Evolutionary conservation across 768 basidiomycete species (phyloP), one percentile per base, ranked within the genome.

Genomic region (Pisolithus marmoratus): DNA sequence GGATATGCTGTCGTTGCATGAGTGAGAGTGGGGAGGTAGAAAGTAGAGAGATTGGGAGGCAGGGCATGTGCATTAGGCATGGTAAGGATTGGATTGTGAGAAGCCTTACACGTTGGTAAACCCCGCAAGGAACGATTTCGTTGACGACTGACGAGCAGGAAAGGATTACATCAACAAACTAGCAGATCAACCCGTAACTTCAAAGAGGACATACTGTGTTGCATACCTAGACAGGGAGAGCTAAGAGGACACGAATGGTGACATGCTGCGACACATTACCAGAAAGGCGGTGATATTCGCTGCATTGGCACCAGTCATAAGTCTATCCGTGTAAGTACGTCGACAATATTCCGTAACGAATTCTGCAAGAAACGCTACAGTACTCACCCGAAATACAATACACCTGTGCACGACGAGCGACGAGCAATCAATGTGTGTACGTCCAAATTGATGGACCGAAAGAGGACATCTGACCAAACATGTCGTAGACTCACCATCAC

Each of bases 1-100:
- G 4, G 80, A 77, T 15, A 79, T 67, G 54, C 79, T 79, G 43
- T 20, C n/a, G n/a, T 38, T 17, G n/a, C 38, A 24, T 4, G 22
- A n/a, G 5, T 15, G 17, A 26, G 12, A 44, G 43, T 12, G 12
- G 23, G 8, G 14, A 26, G 22, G 40, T 12, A 44, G 43, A n/a
- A 5, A 31, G 29, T 31, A 31, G 9, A 31, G 29, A 2, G 29
- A 11, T 31, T 6, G 9, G 29, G 11, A 31, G 29, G 9, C 2
- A 11, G 9, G 9, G 29, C 2, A 11, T 31, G 7, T 31, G 29
- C 29, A 9, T 31, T 31, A 31, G 29, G 9, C 29, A 11, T 31
- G 29, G 9, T 2, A 31, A 31, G 29, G 9, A 31, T 31, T 6
- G 29, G 9, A 11, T 11, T 11, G 26, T 3, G 31, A 14, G 7